phyloP scores from a whole-genome alignment of 768 basidiomycete genomes.

The Mycena olivaceomarginata region DNA sequence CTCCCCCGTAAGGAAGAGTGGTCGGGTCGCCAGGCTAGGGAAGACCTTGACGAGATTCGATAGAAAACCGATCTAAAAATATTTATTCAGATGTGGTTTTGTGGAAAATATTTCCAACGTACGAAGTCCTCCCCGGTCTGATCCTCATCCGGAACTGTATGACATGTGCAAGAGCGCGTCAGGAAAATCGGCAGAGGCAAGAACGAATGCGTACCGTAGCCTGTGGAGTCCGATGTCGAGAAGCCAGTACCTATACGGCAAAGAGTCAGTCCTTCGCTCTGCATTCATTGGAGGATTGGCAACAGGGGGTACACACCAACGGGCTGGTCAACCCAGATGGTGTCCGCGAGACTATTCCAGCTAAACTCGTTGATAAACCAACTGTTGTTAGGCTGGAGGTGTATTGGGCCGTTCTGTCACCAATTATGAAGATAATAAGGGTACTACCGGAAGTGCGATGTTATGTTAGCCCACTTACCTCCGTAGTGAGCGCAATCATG shows the following conservation, averaged over 20 bases:
- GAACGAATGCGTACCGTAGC: slow-evolving; percentile 58
- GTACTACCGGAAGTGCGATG: not conserved
- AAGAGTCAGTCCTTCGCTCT: not conserved
- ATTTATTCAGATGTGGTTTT: not conserved
- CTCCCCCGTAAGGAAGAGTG: slow-evolving; percentile 69
- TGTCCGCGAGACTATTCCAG: slow-evolving; percentile 67
- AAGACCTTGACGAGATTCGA: slow-evolving; percentile 71
- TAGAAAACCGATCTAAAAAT: slow-evolving; percentile 67
- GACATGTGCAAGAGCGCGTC: slow-evolving; percentile 3
- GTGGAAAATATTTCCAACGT: not conserved
- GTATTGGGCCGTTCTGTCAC: slow-evolving; percentile 37
- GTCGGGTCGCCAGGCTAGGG: slow-evolving; percentile 69
- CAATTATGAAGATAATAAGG: not conserved
- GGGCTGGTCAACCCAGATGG: slow-evolving; percentile 72
- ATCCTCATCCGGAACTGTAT: slow-evolving; percentile 62
- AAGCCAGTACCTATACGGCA: slow-evolving; percentile 59
- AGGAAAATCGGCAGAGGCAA: not conserved
- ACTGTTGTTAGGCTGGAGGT: slow-evolving; percentile 52
- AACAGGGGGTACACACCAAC: slow-evolving; percentile 46
- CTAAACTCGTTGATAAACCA: slow-evolving; percentile 59
- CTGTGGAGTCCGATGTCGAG: slow-evolving; percentile 65
- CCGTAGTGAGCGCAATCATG: slow-evolving; percentile 76
- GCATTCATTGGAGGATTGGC: not conserved
- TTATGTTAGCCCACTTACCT: slow-evolving; percentile 62
- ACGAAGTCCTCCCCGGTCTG: slow-evolving; percentile 61